These are phyloP conservation scores for Eucalyptus sp. DNA, from an alignment of 345 rosid genomes.

Conservation along the genomic window DNA sequence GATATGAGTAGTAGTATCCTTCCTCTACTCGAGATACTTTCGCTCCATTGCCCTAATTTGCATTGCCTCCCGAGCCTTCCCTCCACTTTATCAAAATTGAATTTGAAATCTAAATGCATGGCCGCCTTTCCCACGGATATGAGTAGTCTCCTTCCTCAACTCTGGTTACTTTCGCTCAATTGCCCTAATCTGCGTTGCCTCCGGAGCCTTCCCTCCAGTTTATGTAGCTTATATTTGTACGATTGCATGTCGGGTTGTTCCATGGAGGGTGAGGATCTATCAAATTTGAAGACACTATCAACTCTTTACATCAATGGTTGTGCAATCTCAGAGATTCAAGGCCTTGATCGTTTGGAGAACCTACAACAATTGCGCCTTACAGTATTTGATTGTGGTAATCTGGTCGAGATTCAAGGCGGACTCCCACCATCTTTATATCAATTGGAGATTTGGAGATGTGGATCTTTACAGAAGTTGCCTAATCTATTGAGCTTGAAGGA, in stretches of 20 bases:
- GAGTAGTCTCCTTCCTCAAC: too few relatives aligned
- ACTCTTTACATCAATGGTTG: rapidly evolving
- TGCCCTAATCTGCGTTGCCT: too few relatives aligned
- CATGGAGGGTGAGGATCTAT: neutral
- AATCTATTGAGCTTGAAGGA: neutral
- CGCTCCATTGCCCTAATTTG: rapidly evolving
- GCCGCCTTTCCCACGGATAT: too few relatives aligned
- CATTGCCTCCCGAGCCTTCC: neutral
- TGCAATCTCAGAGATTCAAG: neutral
- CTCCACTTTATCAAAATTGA: neutral
- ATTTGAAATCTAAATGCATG: rapidly evolving
- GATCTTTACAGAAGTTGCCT: too few relatives aligned
- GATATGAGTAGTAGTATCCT: neutral
- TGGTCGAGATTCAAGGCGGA: too few relatives aligned
- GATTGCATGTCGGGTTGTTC: too few relatives aligned
- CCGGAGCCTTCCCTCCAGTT: too few relatives aligned
- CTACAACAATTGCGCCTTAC: rapidly evolving
- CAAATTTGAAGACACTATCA: neutral
- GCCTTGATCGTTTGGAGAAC: neutral
- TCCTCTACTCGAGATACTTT: rapidly evolving
- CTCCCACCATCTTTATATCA: rapidly evolving
- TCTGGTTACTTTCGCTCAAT: too few relatives aligned
- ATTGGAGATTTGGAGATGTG: too few relatives aligned
- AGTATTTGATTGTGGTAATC: neutral
- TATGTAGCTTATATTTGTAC: too few relatives aligned